Percentiles rank a stretch among this genome's conserved stretches.
Evolutionary conservation across 208 protist genomes (phyloP).

Genomic region (Jaenimonas drosophilae): DNA sequence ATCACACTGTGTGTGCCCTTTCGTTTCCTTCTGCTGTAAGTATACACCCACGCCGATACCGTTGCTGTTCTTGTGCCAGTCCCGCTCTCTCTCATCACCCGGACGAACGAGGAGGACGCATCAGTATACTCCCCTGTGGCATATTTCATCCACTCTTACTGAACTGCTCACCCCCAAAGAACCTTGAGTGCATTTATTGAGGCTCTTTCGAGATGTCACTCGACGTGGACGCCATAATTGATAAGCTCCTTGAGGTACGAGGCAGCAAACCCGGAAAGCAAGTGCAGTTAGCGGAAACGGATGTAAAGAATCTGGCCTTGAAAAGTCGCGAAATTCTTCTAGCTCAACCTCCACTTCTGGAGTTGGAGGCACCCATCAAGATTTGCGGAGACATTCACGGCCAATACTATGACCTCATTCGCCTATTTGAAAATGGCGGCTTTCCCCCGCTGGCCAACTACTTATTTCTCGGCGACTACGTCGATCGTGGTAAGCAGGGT

Average conservation of each 20-base stretch:
- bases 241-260: slow-evolving; percentile 89
- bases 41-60: too few species aligned
- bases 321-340: slow-evolving; percentile 85
- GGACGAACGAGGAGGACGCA: too few species aligned
- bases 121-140: too few species aligned
- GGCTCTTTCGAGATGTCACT: too few species aligned
- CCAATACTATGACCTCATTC: slow-evolving; percentile 99
- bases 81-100: too few species aligned
- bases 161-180: too few species aligned
- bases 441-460: slow-evolving; percentile 99
- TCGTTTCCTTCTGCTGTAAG: too few species aligned
- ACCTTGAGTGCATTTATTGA: too few species aligned
- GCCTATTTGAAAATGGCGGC: slow-evolving; percentile 99
- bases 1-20: too few species aligned
- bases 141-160: too few species aligned
- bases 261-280: slow-evolving; percentile 82
- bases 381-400: slow-evolving; percentile 98
- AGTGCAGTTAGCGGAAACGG: slow-evolving; percentile 83
- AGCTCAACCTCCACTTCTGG: slow-evolving; percentile 73
- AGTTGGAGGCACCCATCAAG: slow-evolving; percentile 91
- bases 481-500: slow-evolving; percentile 98
- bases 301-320: slow-evolving; percentile 74
- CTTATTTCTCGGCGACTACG: slow-evolving; percentile 99
- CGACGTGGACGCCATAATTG: slow-evolving; percentile 88
- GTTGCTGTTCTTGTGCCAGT: too few species aligned